A percentile compares a stretch with the other conserved stretches of the same genome.
Conservation (phyloP, 73 alveolate species). For the Paramecium pentaurelia region DNA sequence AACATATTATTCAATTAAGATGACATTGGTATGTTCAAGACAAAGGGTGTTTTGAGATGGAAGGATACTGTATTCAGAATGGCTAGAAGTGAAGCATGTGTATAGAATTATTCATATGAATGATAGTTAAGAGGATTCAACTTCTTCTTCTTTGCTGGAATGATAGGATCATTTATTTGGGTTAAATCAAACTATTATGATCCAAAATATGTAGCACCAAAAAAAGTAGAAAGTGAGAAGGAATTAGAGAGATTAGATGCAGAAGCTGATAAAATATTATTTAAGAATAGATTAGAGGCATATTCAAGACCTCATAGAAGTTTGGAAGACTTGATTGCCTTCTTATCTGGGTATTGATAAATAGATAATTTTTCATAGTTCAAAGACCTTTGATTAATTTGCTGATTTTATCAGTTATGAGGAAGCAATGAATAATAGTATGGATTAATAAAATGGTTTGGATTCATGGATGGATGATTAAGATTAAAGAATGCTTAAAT, state of each 20-base stretch:
- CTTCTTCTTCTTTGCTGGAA: background rate
- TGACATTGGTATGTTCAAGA: conserved; percentile 36
- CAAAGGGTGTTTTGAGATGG: conserved; percentile 38
- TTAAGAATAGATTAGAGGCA: conserved; percentile 38
- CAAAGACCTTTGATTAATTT: conserved; percentile 16
- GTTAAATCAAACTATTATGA: conserved; percentile 1
- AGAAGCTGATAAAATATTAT: conserved; percentile 13
- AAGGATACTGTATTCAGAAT: conserved; percentile 24
- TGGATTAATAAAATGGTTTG: conserved; percentile 17
- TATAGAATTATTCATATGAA: background rate
- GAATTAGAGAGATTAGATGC: conserved; percentile 15
- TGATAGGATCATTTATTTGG: conserved; percentile 8
- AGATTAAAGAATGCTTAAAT: conserved; percentile 48
- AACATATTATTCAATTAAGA: conserved; percentile 1
- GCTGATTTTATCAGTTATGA: conserved; percentile 32
- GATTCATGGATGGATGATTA: conserved; percentile 52
- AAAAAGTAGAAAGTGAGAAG: background rate
- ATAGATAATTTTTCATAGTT: background rate
- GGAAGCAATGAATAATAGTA: conserved; percentile 25
- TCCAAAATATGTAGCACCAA: conserved; percentile 33
- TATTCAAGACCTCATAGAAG: conserved; percentile 2
- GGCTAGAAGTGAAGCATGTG: conserved; percentile 29
- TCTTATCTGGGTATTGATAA: background rate
- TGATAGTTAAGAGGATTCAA: conserved; percentile 34
- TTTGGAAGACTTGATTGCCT: background rate